Evolutionary conservation across 1,284 basidiomycete species (phyloP).

Genomic region (Ustilago sp.): DNA sequence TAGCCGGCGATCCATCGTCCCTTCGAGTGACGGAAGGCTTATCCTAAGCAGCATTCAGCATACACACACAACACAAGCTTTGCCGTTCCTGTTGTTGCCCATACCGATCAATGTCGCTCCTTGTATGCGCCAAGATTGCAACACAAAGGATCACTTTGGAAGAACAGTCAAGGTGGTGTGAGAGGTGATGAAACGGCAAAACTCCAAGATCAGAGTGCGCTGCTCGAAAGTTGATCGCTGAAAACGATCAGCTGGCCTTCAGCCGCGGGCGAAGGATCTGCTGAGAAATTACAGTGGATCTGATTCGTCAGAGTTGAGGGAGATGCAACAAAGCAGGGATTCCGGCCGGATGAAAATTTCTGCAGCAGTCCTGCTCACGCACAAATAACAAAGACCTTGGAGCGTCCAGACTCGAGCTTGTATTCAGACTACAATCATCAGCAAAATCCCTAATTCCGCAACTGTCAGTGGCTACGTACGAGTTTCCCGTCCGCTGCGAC

Average conservation of each 20-base stretch:
- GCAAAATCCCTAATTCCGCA: no score
- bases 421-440: no score
- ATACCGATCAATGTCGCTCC: neutral
- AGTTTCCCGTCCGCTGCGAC: no score
- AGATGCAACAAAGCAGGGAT: no score
- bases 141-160: no score
- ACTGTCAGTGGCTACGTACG: no score
- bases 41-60: conserved; percentile 2
- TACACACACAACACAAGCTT: neutral
- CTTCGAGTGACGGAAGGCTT: conserved; percentile 7
- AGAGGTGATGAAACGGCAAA: neutral
- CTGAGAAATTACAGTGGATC: neutral
- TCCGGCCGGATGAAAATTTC: no score
- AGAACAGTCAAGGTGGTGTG: no score
- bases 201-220: neutral
- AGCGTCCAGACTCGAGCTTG: no score
- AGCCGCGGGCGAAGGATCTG: neutral
- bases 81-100: neutral
- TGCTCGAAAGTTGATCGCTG: neutral
- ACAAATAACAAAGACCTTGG: no score
- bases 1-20: neutral
- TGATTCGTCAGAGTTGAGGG: neutral
- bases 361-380: no score
- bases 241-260: neutral
- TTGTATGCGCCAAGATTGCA: no score